phyloP scores from a whole-genome alignment of 2,329 filamentous ascomycete genomes.

The Aspergillus felis region DNA sequence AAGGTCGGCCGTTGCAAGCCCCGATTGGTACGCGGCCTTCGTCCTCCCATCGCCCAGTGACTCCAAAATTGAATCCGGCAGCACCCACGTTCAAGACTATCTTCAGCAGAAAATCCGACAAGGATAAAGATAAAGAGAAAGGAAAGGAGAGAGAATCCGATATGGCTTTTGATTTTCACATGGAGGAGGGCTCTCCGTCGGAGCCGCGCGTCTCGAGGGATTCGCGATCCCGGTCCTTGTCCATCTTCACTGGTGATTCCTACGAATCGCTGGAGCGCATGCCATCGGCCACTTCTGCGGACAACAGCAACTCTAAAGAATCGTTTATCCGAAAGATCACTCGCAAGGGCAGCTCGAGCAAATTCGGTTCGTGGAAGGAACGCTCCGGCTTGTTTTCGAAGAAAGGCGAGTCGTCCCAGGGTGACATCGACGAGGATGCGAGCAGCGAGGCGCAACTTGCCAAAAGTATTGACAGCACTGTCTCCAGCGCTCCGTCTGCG shows the following conservation, averaged over 20 bases:
- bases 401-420: conserved; percentile 41
- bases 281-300: conserved; percentile 40
- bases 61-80: conserved; percentile 73
- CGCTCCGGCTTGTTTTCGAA: conserved; percentile 45
- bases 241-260: conserved; percentile 44
- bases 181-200: conserved; percentile 40
- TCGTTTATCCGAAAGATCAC: conserved; percentile 51
- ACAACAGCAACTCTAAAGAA: conserved; percentile 42
- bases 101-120: conserved; percentile 51
- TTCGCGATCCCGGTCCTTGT: conserved; percentile 36
- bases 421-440: conserved; percentile 44
- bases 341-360: conserved; percentile 48
- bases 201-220: conserved; percentile 44
- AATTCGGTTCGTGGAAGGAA: conserved; percentile 52
- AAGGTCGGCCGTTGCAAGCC: conserved; percentile 53
- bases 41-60: conserved; percentile 51
- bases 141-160: conserved; percentile 31
- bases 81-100: conserved; percentile 82
- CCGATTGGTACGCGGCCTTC: conserved; percentile 77
- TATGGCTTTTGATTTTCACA: conserved; percentile 26
- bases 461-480: conserved; percentile 41
- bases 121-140: conserved; percentile 43
- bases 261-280: conserved; percentile 47
- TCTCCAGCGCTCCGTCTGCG: conserved; percentile 39
- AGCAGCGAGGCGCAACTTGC: conserved; percentile 38